Evolutionary conservation across 495 filamentous ascomycete genomes (phyloP), one percentile per base, ranked within the genome.

Genomic region (Tuber calosporum): DNA sequence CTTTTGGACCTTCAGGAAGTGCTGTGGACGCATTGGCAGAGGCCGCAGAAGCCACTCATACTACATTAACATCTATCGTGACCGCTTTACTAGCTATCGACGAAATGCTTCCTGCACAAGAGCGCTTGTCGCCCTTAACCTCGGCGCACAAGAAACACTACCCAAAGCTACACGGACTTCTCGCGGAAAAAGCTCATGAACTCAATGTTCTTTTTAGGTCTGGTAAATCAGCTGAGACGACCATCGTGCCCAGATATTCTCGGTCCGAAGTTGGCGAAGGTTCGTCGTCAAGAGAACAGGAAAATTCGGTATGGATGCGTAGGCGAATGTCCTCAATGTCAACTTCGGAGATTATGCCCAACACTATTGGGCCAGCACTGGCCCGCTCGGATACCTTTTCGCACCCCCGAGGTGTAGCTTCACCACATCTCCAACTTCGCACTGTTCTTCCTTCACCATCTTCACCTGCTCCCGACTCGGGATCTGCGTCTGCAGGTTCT

Each of bases 31-130:
- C 72, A 26, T 69, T 81, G 17, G 80, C 80, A 3, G 74, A 75
- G 42, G 79, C 79, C 26, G 74, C 80, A 45, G 80, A 82, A 39
- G 70, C 74, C 34, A 82, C 80, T 13, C 80, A 82, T 66, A 78
- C 80, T 34, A 69, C 77, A 8, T 72, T 82, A 15, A 77, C 74
- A 40, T 81, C 80, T 26, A 82, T 82, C n/a, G 74, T 82, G 66
- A 80, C 80, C 11, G 81, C 80, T 6, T 73, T 82, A 15, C 69
- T 82, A 19, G 80, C 80, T 36, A 82, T 82, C 48, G 80, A 82
- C 67, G 80, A 82, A 67, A 81, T 82, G 75, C 77, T 82, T 15
- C 80, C 80, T 4, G 43, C 77, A 13, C 80, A 77, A 39, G 80
- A 81, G 13, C 77, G 80, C 30, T 34, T 82, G 30, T 73, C 72